Evolutionary conservation across 2,329 filamentous ascomycete genomes (phyloP).

Genomic region (Diaporthe vaccinii): DNA sequence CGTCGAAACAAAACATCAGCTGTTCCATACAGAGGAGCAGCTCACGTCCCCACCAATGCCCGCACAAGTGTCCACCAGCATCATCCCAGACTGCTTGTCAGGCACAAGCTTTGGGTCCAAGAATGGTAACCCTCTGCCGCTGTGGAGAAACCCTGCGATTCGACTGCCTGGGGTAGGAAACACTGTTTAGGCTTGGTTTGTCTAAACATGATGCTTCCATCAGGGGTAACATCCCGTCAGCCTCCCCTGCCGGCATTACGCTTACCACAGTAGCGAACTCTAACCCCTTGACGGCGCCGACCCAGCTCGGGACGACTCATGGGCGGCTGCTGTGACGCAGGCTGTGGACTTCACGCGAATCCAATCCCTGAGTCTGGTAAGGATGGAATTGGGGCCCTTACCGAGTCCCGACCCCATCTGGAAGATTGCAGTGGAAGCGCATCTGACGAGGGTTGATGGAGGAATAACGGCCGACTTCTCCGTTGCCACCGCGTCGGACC

Average conservation of each 20-base stretch:
- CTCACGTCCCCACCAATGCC: constrained; percentile 38
- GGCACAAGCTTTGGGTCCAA: constrained; percentile 22
- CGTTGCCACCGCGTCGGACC: background rate
- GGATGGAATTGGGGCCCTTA: constrained; percentile 14
- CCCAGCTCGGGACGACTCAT: constrained; percentile 31
- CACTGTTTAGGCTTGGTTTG: constrained; percentile 9
- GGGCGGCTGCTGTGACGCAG: constrained; percentile 36
- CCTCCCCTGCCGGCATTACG: constrained; percentile 12
- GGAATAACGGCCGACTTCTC: constrained; percentile 6
- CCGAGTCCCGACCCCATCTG: constrained; percentile 19
- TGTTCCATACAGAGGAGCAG: constrained; percentile 35
- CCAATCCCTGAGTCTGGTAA: background rate
- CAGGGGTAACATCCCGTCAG: constrained; percentile 23
- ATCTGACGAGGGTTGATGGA: constrained; percentile 14
- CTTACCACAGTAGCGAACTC: constrained; percentile 34
- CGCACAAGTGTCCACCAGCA: constrained; percentile 4
- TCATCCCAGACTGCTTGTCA: constrained; percentile 14
- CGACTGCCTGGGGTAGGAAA: constrained; percentile 31
- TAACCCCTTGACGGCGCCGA: constrained; percentile 11
- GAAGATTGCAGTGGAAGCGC: constrained; percentile 39
- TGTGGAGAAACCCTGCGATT: constrained; percentile 24
- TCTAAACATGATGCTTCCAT: constrained; percentile 22
- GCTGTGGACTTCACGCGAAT: background rate
- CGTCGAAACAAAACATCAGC: constrained; percentile 38
- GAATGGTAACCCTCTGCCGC: background rate